phyloP scores from a whole-genome alignment of 352 stramenopile species.

The Pythium dissimile region DNA sequence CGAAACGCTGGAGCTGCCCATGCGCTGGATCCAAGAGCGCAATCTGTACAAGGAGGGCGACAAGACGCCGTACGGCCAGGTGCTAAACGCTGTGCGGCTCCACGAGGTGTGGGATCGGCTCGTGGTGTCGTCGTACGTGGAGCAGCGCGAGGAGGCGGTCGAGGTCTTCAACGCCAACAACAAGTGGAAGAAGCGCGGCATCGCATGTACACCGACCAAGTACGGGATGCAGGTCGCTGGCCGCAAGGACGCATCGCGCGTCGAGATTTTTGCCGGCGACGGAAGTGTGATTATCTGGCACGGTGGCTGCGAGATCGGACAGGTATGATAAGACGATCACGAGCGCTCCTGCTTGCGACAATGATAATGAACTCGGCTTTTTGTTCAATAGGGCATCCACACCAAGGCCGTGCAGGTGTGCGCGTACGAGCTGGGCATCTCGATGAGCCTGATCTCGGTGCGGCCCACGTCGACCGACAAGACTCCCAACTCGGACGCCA shows the following conservation, averaged over 20 bases:
- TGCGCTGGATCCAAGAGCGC: slow-evolving; percentile 32
- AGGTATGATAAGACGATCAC: slow-evolving; percentile 20
- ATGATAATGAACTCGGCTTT: background rate
- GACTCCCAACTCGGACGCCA: slow-evolving; percentile 41
- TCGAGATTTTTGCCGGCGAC: slow-evolving; percentile 47
- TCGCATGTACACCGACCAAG: slow-evolving; percentile 71
- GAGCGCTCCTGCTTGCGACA: background rate
- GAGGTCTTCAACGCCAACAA: slow-evolving; percentile 42
- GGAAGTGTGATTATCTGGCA: slow-evolving; percentile 37
- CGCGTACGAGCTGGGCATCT: slow-evolving; percentile 39
- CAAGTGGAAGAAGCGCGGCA: slow-evolving; percentile 45
- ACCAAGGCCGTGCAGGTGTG: slow-evolving; percentile 62
- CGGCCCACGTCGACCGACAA: slow-evolving; percentile 46
- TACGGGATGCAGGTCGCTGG: slow-evolving; percentile 36
- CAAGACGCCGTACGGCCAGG: slow-evolving; percentile 29
- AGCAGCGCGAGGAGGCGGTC: slow-evolving; percentile 26
- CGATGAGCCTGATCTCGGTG: slow-evolving; percentile 37
- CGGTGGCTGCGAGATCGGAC: slow-evolving; percentile 48
- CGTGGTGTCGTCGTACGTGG: slow-evolving; percentile 22
- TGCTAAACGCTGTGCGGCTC: slow-evolving; percentile 30
- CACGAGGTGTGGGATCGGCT: slow-evolving; percentile 34
- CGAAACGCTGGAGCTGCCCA: slow-evolving; percentile 22
- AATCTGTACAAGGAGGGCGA: slow-evolving; percentile 37
- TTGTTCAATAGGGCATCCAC: slow-evolving; percentile 40
- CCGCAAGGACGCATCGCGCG: slow-evolving; percentile 28